Evolutionary conservation across 306 rosid species (phyloP).

Genomic region (Datisca glomerata): DNA sequence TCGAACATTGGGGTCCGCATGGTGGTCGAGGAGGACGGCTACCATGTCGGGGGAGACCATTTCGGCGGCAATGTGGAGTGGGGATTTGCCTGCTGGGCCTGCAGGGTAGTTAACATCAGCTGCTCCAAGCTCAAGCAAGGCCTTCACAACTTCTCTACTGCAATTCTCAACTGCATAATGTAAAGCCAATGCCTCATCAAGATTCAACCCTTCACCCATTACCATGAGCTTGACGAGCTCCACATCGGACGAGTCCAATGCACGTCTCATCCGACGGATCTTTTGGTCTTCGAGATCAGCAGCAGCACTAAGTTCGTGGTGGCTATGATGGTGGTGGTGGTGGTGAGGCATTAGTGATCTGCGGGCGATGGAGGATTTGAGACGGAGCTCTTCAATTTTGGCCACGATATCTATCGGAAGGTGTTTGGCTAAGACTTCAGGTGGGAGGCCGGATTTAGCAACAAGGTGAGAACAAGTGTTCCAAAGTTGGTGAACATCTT

Average conservation of each 20-base stretch:
- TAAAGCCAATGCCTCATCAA: constrained; percentile 82
- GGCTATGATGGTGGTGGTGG: constrained; percentile 39
- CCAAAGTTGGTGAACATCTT: constrained; percentile 99
- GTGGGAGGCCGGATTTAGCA: constrained; percentile 82
- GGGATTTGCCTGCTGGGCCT: constrained; percentile 65
- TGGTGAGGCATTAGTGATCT: constrained; percentile 51
- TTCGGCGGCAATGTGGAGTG: constrained; percentile 82
- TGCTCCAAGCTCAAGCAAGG: constrained; percentile 83
- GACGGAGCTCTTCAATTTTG: constrained; percentile 88
- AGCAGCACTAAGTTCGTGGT: constrained; percentile 34
- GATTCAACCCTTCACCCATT: constrained; percentile 98
- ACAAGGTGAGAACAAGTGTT: constrained; percentile 87
- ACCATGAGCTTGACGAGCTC: constrained; percentile 95
- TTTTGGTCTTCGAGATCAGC: constrained; percentile 94
- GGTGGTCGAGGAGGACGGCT: constrained; percentile 93
- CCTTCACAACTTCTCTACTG: constrained; percentile 91
- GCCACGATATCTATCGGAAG: constrained; percentile 76
- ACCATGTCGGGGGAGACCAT: constrained; percentile 99
- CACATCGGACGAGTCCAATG: constrained; percentile 85
- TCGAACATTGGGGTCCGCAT: constrained; percentile 88
- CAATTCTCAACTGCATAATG: constrained; percentile 91
- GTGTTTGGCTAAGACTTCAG: constrained; percentile 84
- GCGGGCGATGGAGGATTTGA: constrained; percentile 66
- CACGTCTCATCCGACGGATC: constrained; percentile 79
- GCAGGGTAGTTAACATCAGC: constrained; percentile 84